Conservation (phyloP, 768 basidiomycete genomes). For the Megacollybia marginata region DNA sequence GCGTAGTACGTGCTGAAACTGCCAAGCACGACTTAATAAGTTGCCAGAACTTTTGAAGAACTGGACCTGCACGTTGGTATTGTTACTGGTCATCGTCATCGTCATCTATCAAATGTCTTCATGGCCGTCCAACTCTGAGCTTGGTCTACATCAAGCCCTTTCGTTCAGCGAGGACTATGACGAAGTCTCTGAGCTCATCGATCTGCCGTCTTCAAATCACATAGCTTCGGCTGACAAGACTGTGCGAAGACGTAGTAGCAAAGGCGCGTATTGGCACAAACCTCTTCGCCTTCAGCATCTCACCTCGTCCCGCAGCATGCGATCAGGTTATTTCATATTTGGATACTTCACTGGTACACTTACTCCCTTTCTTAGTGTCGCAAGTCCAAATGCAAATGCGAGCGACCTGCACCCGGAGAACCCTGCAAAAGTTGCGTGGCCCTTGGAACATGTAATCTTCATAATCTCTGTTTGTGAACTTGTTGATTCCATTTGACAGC, state of each 20-base stretch:
- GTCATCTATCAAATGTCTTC: background rate
- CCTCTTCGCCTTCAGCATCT: conserved; percentile 1
- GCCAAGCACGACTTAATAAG: no score
- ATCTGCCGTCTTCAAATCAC: conserved; percentile 25
- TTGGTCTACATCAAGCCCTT: conserved; percentile 15
- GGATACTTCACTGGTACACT: no score
- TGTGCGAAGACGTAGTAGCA: conserved; percentile 68
- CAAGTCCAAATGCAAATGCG: conserved; percentile 88
- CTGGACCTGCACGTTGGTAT: no score
- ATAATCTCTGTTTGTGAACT: background rate
- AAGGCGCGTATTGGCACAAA: conserved; percentile 36
- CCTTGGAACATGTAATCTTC: conserved; percentile 55
- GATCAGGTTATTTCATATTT: conserved; percentile 38
- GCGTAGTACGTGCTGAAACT: no score
- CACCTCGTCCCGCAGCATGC: conserved; percentile 45
- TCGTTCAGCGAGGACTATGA: conserved; percentile 60
- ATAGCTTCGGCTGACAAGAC: conserved; percentile 32
- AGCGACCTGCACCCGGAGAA: conserved; percentile 50
- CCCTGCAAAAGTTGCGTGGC: conserved; percentile 74
- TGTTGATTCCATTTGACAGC: conserved; percentile 26
- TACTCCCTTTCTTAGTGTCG: conserved; percentile 36
- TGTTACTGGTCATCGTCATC: no score
- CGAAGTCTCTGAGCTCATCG: conserved; percentile 46
- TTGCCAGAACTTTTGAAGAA: no score
- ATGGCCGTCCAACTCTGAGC: background rate